phyloP scores from a whole-genome alignment of 1,139 yeast genomes.

The Kluyveromyces sp. region DNA sequence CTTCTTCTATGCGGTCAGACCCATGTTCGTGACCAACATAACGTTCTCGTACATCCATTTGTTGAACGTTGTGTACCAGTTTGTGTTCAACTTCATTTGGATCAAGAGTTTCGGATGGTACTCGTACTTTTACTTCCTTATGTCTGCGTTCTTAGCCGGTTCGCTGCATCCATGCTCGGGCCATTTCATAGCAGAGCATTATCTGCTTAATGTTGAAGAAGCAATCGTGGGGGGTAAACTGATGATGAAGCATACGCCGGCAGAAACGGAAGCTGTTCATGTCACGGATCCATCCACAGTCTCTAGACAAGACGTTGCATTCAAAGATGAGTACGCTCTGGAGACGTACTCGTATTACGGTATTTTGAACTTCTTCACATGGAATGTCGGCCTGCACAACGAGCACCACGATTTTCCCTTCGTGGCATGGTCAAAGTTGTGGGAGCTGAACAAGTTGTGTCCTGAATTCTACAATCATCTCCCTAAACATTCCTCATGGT shows the following conservation, averaged over 20 bases:
- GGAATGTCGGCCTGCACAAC: conserved; percentile 92
- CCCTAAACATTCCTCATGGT: conserved; percentile 76
- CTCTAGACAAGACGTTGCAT: conserved; percentile 12
- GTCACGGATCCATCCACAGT: conserved; percentile 10
- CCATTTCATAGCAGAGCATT: conserved; percentile 91
- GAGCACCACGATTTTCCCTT: conserved; percentile 96
- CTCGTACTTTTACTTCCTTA: conserved; percentile 57
- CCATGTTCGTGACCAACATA: conserved; percentile 75
- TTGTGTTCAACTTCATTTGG: conserved; percentile 50
- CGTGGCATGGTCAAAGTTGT: conserved; percentile 81
- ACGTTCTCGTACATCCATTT: conserved; percentile 70
- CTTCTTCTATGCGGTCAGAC: conserved; percentile 81
- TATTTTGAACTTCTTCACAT: conserved; percentile 62
- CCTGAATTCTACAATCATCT: conserved; percentile 75
- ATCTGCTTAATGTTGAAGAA: conserved; percentile 42
- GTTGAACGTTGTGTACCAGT: conserved; percentile 57
- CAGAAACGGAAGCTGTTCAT: conserved; percentile 9
- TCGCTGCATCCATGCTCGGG: conserved; percentile 93
- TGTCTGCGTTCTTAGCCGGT: conserved; percentile 83
- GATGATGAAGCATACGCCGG: conserved; percentile 11
- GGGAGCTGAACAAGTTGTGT: conserved; percentile 59
- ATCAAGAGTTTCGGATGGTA: conserved; percentile 57
- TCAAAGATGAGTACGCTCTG: conserved; percentile 15
- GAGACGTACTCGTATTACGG: conserved; percentile 93
- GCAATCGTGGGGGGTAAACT: conserved; percentile 15